Evolutionary conservation across 2,329 filamentous ascomycete species (phyloP).

Genomic region (Scedosporium aurantiacum): DNA sequence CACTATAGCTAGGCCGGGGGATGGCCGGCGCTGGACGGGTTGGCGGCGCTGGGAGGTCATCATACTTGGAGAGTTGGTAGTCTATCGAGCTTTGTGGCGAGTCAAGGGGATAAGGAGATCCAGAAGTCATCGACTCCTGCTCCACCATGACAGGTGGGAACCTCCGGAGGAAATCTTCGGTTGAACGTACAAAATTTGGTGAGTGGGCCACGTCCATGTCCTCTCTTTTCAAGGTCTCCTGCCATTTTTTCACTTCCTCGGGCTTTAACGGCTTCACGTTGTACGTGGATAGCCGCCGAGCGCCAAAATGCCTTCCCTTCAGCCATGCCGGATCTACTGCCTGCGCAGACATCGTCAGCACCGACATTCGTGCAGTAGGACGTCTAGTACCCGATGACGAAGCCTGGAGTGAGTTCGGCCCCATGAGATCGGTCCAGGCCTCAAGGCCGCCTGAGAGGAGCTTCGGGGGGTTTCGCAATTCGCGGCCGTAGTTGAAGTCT

Average conservation of each 20-base stretch:
- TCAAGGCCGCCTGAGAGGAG: slow-evolving; percentile 73
- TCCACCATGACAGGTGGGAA: slow-evolving; percentile 61
- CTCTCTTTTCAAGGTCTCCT: slow-evolving; percentile 62
- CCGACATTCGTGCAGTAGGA: background rate
- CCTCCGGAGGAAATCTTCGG: slow-evolving; percentile 73
- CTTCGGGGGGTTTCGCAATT: slow-evolving; percentile 61
- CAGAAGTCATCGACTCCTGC: slow-evolving; percentile 48
- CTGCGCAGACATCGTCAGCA: background rate
- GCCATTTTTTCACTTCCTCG: slow-evolving; percentile 73
- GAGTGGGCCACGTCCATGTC: slow-evolving; percentile 37
- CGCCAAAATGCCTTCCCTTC: background rate
- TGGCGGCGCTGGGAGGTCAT: slow-evolving; percentile 41
- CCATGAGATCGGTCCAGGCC: slow-evolving; percentile 78
- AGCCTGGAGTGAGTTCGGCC: slow-evolving; percentile 45
- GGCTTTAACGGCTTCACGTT: slow-evolving; percentile 59
- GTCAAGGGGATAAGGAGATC: slow-evolving; percentile 7
- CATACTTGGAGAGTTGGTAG: background rate
- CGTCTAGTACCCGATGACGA: background rate
- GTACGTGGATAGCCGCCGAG: slow-evolving; percentile 29
- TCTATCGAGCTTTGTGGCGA: slow-evolving; percentile 12
- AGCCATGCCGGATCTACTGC: background rate
- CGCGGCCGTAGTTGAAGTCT: slow-evolving; percentile 72
- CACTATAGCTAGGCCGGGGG: slow-evolving; percentile 66
- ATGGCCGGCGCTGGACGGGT: slow-evolving; percentile 57
- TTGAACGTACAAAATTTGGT: slow-evolving; percentile 51